These are phyloP conservation scores for Saccharomyces paradoxus DNA, from an alignment of 805 yeast genomes.

Conservation along the genomic window DNA sequence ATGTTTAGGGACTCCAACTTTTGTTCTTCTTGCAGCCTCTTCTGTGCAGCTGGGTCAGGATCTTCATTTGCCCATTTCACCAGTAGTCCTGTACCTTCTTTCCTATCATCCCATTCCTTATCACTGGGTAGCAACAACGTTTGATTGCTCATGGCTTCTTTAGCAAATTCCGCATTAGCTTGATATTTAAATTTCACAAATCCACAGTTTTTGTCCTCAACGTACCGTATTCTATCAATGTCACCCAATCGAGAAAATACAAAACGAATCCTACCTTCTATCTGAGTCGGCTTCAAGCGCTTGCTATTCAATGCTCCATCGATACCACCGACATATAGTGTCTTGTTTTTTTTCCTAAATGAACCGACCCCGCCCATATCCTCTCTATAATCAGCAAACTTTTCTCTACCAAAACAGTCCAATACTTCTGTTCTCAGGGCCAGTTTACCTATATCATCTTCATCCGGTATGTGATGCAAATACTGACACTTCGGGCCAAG, in stretches of 20 bases:
- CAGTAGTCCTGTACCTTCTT: constrained; percentile 28
- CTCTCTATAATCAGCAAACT: constrained; percentile 70
- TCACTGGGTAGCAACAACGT: constrained; percentile 39
- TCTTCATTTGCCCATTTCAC: constrained; percentile 88
- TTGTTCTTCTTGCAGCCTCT: constrained; percentile 23
- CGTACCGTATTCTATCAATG: constrained; percentile 55
- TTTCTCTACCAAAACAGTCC: constrained; percentile 92
- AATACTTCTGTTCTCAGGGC: constrained; percentile 35
- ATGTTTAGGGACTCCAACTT: constrained; percentile 17
- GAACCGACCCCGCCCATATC: constrained; percentile 95
- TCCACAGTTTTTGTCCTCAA: constrained; percentile 60
- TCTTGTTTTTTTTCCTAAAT: constrained; percentile 57
- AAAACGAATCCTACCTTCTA: constrained; percentile 33
- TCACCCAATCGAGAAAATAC: constrained; percentile 68
- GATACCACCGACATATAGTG: constrained; percentile 65
- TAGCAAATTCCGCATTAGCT: constrained; percentile 83
- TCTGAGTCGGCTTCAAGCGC: constrained; percentile 32
- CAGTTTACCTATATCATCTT: constrained; percentile 47
- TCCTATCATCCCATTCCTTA: constrained; percentile 51
- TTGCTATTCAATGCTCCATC: constrained; percentile 35
- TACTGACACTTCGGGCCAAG: constrained; percentile 70
- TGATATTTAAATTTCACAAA: constrained; percentile 67
- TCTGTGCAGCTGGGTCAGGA: constrained; percentile 52
- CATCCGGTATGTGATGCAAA: constrained; percentile 67
- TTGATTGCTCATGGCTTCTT: constrained; percentile 89